Evolutionary conservation across 371 early-diverging fungal genomes (phyloP).

Genomic region (Fennellomyces sp.): DNA sequence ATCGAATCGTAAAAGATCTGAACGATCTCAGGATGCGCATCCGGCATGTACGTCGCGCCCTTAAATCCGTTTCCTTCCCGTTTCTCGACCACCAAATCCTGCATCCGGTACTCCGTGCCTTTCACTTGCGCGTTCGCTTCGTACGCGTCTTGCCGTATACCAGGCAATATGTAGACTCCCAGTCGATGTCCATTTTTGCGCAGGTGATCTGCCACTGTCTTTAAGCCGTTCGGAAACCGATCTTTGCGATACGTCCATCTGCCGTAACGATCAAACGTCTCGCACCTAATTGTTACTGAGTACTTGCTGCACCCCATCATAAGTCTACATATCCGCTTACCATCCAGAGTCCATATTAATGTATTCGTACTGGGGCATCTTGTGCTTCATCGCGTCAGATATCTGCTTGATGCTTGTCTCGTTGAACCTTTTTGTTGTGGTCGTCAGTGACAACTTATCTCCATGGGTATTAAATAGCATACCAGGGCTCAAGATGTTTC

Average conservation of each 20-base stretch:
- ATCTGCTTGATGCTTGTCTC: slow-evolving; percentile 32
- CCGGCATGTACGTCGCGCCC: slow-evolving; percentile 43
- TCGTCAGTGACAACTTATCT: not conserved
- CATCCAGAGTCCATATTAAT: slow-evolving; percentile 54
- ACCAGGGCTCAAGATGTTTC: slow-evolving; percentile 39
- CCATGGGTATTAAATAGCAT: slow-evolving; percentile 1
- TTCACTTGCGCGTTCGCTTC: slow-evolving; percentile 22
- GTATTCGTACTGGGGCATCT: slow-evolving; percentile 45
- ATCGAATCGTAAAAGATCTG: slow-evolving; percentile 41
- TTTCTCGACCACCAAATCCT: slow-evolving; percentile 23
- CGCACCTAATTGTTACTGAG: slow-evolving; percentile 24
- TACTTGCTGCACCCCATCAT: no score
- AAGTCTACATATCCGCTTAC: slow-evolving; percentile 20
- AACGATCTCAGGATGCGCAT: slow-evolving; percentile 30
- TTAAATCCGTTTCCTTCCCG: slow-evolving; percentile 46
- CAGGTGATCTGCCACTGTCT: slow-evolving; percentile 27
- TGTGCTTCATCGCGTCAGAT: slow-evolving; percentile 38
- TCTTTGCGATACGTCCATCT: slow-evolving; percentile 40
- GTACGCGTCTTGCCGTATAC: slow-evolving; percentile 41
- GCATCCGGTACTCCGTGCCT: slow-evolving; percentile 16
- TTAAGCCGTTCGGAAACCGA: slow-evolving; percentile 40
- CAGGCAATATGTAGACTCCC: slow-evolving; percentile 46
- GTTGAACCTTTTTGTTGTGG: slow-evolving; percentile 30
- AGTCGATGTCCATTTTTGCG: slow-evolving; percentile 42
- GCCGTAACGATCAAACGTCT: slow-evolving; percentile 41